Conservation (phyloP, 2,329 filamentous ascomycete genomes). For the Aspergillus clavatus region DNA sequence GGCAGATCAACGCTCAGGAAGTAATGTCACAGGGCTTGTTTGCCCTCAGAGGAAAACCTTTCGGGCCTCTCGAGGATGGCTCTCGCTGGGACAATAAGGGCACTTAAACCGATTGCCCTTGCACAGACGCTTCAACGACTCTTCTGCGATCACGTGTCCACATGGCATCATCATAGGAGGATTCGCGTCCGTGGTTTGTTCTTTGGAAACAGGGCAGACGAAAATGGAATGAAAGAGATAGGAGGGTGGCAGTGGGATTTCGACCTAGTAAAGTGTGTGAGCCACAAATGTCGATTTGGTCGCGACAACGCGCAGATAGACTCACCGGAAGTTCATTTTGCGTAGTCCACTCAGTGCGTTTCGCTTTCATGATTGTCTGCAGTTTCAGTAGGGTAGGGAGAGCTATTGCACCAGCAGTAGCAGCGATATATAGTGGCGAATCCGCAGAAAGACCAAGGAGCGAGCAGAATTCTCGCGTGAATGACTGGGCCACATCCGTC, state of each 20-base stretch:
- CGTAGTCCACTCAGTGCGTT: constrained; percentile 92
- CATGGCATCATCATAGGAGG: constrained; percentile 97
- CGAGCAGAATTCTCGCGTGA: constrained; percentile 91
- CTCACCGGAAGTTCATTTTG: constrained; percentile 83
- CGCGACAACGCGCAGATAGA: background rate
- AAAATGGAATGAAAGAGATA: constrained; percentile 91
- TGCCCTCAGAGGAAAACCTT: constrained; percentile 60
- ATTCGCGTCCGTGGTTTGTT: constrained; percentile 88
- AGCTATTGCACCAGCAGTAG: constrained; percentile 87
- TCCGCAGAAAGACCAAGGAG: constrained; percentile 84
- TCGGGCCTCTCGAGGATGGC: constrained; percentile 68
- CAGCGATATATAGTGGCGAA: constrained; percentile 86
- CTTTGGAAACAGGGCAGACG: constrained; percentile 94
- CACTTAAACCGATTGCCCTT: constrained; percentile 86
- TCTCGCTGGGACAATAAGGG: constrained; percentile 89
- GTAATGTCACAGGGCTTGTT: background rate
- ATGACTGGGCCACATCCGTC: constrained; percentile 77
- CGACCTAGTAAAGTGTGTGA: constrained; percentile 43
- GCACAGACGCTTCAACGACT: constrained; percentile 72
- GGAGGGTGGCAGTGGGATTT: constrained; percentile 59
- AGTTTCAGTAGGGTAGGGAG: constrained; percentile 85
- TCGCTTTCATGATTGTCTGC: constrained; percentile 78
- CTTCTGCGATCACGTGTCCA: constrained; percentile 85
- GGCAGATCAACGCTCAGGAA: too few relatives aligned
- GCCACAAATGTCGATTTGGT: background rate